Percentiles rank a stretch among this genome's conserved stretches.
Conservation (phyloP, 345 rosid genomes). For the Iberis pinnata region DNA sequence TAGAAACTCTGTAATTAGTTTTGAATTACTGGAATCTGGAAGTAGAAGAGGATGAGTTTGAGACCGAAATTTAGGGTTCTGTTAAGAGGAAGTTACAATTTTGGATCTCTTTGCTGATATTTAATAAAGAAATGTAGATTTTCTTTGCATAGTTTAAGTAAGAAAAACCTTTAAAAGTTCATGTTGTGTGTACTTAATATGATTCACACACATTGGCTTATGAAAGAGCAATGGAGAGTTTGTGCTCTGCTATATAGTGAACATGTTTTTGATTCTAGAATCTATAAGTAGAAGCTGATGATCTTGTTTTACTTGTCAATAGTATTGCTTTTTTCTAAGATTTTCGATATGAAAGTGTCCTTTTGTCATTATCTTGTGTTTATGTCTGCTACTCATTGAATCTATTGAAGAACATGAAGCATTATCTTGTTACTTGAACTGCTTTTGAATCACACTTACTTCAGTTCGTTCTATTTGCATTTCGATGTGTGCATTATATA, state of each 20-base stretch:
- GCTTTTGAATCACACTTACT: background rate
- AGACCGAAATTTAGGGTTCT: slow-evolving; percentile 25
- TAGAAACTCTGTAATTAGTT: slow-evolving; percentile 1
- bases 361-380: no score
- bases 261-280: slow-evolving; percentile 7
- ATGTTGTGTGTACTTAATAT: background rate
- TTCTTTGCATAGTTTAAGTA: no score
- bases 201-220: slow-evolving; percentile 16
- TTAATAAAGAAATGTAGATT: no score
- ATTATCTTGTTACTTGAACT: no score
- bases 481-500: no score
- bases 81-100: slow-evolving; percentile 14
- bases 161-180: background rate
- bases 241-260: no score
- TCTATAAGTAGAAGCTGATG: slow-evolving; percentile 7
- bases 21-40: slow-evolving; percentile 13
- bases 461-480: background rate
- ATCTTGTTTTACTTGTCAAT: no score
- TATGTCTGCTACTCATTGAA: no score
- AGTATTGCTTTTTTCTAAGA: no score
- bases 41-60: background rate
- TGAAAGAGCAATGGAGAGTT: no score
- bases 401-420: no score
- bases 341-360: no score
- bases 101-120: background rate